phyloP scores from a whole-genome alignment of 2,329 filamentous ascomycete genomes.

The Blastomyces parvus region DNA sequence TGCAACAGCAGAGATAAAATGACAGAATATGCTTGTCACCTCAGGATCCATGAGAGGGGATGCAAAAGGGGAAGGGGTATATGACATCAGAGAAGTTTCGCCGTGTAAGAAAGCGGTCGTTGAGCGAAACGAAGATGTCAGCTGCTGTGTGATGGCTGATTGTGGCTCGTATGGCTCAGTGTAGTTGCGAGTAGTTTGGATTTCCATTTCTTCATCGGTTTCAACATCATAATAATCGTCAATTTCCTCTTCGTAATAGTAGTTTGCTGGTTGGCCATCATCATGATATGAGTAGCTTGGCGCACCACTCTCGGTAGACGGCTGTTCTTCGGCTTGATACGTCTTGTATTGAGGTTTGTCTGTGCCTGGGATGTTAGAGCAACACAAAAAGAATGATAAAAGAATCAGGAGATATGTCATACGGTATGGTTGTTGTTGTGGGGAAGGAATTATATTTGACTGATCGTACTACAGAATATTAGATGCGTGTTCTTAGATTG shows the following conservation, averaged over 20 bases:
- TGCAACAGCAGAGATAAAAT: constrained; percentile 83
- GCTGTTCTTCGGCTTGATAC: neutral
- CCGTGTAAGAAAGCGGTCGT: constrained; percentile 42
- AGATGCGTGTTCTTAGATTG: neutral
- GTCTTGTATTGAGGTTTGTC: neutral
- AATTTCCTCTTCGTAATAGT: constrained; percentile 44
- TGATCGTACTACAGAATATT: constrained; percentile 4
- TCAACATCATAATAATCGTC: constrained; percentile 56
- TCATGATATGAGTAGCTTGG: neutral
- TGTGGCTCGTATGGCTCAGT: constrained; percentile 20
- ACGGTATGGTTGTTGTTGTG: neutral
- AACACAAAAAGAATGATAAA: neutral
- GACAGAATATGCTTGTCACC: constrained; percentile 75
- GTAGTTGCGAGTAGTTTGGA: constrained; percentile 32
- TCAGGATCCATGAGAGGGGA: constrained; percentile 71
- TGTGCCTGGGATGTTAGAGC: neutral
- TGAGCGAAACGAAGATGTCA: constrained; percentile 41
- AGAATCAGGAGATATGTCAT: neutral
- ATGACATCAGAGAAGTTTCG: constrained; percentile 49
- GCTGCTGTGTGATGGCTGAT: constrained; percentile 35
- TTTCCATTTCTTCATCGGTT: constrained; percentile 49
- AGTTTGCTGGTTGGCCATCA: neutral
- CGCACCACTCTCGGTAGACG: neutral
- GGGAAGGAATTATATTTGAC: neutral
- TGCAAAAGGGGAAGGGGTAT: constrained; percentile 54